Evolutionary conservation across 2,329 filamentous ascomycete genomes (phyloP).

Genomic region (Sordariomycetes sp.): DNA sequence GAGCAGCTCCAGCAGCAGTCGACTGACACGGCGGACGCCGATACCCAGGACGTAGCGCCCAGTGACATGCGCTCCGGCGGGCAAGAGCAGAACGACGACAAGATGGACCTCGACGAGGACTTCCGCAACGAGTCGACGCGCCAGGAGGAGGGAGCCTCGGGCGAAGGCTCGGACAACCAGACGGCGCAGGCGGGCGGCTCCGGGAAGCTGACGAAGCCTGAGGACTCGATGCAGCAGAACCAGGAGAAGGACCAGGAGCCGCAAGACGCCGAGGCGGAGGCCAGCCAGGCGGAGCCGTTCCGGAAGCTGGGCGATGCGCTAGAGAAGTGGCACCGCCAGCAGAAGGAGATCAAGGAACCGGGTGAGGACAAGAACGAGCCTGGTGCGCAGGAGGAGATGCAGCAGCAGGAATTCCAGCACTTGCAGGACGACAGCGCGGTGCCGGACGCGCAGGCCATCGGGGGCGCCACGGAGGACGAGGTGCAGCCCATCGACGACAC

Average conservation of each 20-base stretch:
- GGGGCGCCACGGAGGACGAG: constrained; percentile 77
- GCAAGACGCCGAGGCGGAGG: constrained; percentile 26
- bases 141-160: constrained; percentile 52
- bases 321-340: constrained; percentile 83
- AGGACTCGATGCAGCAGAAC: constrained; percentile 27
- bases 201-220: constrained; percentile 35
- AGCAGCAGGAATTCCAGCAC: constrained; percentile 83
- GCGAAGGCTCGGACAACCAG: constrained; percentile 50
- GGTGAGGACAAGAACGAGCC: constrained; percentile 24
- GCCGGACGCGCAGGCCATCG: constrained; percentile 84
- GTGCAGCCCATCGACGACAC: constrained; percentile 74
- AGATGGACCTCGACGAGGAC: constrained; percentile 47
- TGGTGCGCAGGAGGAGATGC: constrained; percentile 47
- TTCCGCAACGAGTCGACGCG: constrained; percentile 47
- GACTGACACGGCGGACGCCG: constrained; percentile 29
- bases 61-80: constrained; percentile 52
- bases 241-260: constrained; percentile 28
- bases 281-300: constrained; percentile 47
- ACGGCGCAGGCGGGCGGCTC: constrained; percentile 51
- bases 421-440: constrained; percentile 69
- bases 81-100: constrained; percentile 17
- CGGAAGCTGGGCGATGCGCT: constrained; percentile 89
- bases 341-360: constrained; percentile 60
- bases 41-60: constrained; percentile 48
- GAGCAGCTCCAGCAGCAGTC: constrained; percentile 18